phyloP scores from a whole-genome alignment of 2,329 filamentous ascomycete genomes.

The Stagonosporopsis chrysanthemi region DNA sequence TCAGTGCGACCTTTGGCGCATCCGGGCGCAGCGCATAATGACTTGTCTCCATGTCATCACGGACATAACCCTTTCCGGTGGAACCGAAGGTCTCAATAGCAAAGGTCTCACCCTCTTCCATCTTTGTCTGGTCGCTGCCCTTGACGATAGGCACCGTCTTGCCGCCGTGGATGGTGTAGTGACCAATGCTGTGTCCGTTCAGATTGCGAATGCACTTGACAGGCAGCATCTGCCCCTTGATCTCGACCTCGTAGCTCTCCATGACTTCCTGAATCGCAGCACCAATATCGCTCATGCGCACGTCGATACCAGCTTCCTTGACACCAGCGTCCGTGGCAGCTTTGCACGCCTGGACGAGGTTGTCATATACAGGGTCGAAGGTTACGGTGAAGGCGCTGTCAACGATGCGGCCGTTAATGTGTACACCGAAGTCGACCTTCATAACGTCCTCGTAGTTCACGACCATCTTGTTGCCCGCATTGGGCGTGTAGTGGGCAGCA shows the following conservation, averaged over 20 bases:
- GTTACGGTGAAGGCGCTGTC: slow-evolving; percentile 75
- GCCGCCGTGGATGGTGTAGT: slow-evolving; percentile 87
- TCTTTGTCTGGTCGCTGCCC: slow-evolving; percentile 86
- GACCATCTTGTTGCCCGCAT: slow-evolving; percentile 81
- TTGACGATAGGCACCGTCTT: slow-evolving; percentile 97
- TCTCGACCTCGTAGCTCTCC: slow-evolving; percentile 90
- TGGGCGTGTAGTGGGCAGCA: slow-evolving; percentile 86
- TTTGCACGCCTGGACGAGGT: slow-evolving; percentile 70
- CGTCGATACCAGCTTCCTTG: slow-evolving; percentile 89
- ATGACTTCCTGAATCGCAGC: slow-evolving; percentile 86
- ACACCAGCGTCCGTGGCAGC: slow-evolving; percentile 78
- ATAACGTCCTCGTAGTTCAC: slow-evolving; percentile 72
- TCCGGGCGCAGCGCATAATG: slow-evolving; percentile 83
- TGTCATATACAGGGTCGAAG: slow-evolving; percentile 73
- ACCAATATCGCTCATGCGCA: slow-evolving; percentile 84
- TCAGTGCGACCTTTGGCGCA: slow-evolving; percentile 76
- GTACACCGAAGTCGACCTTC: slow-evolving; percentile 77
- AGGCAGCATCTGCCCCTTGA: slow-evolving; percentile 78
- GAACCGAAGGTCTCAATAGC: slow-evolving; percentile 96
- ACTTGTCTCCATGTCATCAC: slow-evolving; percentile 85
- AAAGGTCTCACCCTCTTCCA: slow-evolving; percentile 96
- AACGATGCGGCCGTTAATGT: slow-evolving; percentile 74
- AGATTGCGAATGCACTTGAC: slow-evolving; percentile 88
- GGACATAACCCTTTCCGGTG: slow-evolving; percentile 86
- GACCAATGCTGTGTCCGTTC: slow-evolving; percentile 88